Evolutionary conservation across 257 asterid genomes (phyloP).

Genomic region (Przewalskia tangutica): DNA sequence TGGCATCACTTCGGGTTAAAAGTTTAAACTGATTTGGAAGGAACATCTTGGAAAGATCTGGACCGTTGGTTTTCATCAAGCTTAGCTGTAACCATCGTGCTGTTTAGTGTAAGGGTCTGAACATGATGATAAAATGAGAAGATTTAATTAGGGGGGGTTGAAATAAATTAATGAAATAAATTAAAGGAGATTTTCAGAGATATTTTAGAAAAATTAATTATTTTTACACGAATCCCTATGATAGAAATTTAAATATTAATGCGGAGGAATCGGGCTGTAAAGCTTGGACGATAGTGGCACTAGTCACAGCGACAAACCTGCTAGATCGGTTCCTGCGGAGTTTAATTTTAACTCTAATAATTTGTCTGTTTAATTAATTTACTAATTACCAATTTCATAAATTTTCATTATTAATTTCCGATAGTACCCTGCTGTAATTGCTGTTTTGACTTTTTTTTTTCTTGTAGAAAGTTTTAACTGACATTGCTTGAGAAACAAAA

Average conservation of each 20-base stretch:
- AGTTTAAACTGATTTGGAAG: neutral
- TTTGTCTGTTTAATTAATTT: neutral
- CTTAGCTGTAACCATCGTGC: constrained; percentile 35
- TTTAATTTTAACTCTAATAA: constrained; percentile 3
- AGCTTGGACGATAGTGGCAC: constrained; percentile 43
- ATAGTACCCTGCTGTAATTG: neutral
- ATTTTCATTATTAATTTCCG: neutral
- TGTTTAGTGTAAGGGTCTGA: constrained; percentile 17
- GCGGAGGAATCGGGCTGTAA: constrained; percentile 29
- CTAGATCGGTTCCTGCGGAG: constrained; percentile 35
- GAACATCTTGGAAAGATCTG: neutral
- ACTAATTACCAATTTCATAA: neutral
- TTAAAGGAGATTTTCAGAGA: neutral
- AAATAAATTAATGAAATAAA: neutral
- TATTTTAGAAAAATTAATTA: neutral
- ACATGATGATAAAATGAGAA: neutral
- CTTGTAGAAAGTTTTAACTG: neutral
- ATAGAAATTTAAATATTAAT: constrained; percentile 1
- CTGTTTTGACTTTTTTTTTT: neutral
- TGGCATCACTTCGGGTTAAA: neutral
- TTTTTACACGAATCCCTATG: constrained; percentile 25
- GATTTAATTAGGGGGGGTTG: neutral
- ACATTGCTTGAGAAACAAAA: neutral
- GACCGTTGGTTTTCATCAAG: constrained; percentile 7
- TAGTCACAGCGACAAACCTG: constrained; percentile 46